Conservation (phyloP, 257 asterid species). For the Dorcoceras hygrometricum region DNA sequence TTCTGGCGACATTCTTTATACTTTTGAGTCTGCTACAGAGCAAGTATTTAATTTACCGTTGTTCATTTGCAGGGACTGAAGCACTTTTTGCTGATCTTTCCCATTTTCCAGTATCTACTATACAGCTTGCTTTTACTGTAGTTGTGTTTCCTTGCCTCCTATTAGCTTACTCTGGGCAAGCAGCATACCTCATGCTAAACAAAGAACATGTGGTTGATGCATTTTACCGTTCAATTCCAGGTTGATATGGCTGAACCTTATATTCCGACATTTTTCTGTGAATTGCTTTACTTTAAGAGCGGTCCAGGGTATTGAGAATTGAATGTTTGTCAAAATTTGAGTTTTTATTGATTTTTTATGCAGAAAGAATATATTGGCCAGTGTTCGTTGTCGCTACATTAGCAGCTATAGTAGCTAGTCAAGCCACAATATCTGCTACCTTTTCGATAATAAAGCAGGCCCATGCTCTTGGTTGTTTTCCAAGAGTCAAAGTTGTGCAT, state of each 20-base stretch:
- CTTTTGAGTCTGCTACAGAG: background rate
- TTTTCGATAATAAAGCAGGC: constrained; percentile 98
- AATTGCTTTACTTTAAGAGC: too few relatives aligned
- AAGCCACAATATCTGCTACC: constrained; percentile 90
- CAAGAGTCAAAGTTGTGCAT: constrained; percentile 94
- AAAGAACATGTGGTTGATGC: constrained; percentile 71
- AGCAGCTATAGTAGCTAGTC: constrained; percentile 97
- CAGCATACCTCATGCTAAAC: constrained; percentile 84
- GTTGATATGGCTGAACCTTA: constrained; percentile 31
- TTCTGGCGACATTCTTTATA: background rate
- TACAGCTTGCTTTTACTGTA: constrained; percentile 90
- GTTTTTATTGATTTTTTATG: constrained; percentile 20
- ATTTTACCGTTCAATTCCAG: constrained; percentile 97
- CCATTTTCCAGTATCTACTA: constrained; percentile 85
- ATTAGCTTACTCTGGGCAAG: constrained; percentile 93
- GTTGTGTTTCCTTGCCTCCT: constrained; percentile 96
- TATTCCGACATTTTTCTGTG: background rate
- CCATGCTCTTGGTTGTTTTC: constrained; percentile 89
- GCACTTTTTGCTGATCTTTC: constrained; percentile 98
- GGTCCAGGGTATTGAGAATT: too few relatives aligned
- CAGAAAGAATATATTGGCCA: constrained; percentile 91
- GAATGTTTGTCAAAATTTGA: too few relatives aligned
- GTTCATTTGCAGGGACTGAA: constrained; percentile 75
- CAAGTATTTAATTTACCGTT: constrained; percentile 7
- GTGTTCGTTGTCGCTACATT: constrained; percentile 78